phyloP scores from a whole-genome alignment of 2,329 filamentous ascomycete species.

The Diaporthe caulivora region DNA sequence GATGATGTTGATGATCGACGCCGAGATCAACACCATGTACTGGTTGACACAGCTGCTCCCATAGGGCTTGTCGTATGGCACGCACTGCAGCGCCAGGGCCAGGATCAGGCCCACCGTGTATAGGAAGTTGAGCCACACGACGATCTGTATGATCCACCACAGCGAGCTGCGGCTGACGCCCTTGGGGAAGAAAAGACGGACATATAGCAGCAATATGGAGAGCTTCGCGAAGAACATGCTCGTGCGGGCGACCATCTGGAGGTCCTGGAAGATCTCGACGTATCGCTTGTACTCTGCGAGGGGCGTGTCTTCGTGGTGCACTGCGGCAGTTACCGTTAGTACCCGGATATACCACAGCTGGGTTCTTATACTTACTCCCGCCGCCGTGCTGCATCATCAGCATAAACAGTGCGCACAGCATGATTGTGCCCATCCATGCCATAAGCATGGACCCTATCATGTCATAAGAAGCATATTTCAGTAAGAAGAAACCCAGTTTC shows the following conservation, averaged over 20 bases:
- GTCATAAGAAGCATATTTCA: background rate
- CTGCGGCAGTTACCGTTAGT: background rate
- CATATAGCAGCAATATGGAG: conserved; percentile 50
- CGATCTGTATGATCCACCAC: conserved; percentile 45
- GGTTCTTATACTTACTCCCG: conserved; percentile 16
- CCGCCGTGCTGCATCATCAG: conserved; percentile 41
- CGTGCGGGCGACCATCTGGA: conserved; percentile 44
- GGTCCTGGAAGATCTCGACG: conserved; percentile 41
- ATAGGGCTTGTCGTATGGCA: conserved; percentile 41
- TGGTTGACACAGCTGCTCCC: conserved; percentile 44
- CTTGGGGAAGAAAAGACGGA: conserved; percentile 62
- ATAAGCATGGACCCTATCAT: conserved; percentile 42
- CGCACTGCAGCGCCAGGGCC: conserved; percentile 43
- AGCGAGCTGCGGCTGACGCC: conserved; percentile 49
- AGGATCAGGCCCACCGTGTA: conserved; percentile 45
- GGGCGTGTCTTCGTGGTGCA: conserved; percentile 40
- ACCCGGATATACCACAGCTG: background rate
- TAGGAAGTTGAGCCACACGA: conserved; percentile 44
- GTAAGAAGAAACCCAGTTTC: background rate
- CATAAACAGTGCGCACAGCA: conserved; percentile 39
- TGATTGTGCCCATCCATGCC: conserved; percentile 42
- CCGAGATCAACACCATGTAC: conserved; percentile 42
- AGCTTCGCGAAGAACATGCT: conserved; percentile 46
- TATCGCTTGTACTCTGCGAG: conserved; percentile 37
- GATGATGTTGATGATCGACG: conserved; percentile 46